Percentiles rank a stretch among this genome's conserved stretches.
These are phyloP conservation scores for Candida manassasensis DNA, from an alignment of 805 yeast species.

Conservation along the genomic window DNA sequence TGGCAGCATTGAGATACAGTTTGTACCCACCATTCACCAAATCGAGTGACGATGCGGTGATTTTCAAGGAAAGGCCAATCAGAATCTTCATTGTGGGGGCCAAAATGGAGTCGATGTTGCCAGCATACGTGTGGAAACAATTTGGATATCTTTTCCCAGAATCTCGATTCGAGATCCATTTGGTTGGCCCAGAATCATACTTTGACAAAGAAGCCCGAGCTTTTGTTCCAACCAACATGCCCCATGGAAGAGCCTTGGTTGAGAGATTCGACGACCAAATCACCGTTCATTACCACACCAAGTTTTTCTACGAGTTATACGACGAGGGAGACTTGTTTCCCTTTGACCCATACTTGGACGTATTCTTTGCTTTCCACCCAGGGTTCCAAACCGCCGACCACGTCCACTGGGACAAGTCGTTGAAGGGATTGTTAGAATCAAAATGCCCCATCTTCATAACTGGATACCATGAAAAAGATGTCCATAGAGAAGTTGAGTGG, in stretches of 20 bases:
- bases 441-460: slow-evolving; percentile 91
- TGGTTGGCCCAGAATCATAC: slow-evolving; percentile 89
- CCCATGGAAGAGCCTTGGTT: slow-evolving; percentile 57
- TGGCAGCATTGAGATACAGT: slow-evolving; percentile 89
- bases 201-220: slow-evolving; percentile 64
- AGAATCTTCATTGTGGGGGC: slow-evolving; percentile 89
- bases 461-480: slow-evolving; percentile 78
- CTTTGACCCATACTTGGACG: slow-evolving; percentile 93
- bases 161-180: slow-evolving; percentile 77
- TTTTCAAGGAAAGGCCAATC: slow-evolving; percentile 79
- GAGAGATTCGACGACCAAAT: slow-evolving; percentile 71
- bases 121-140: slow-evolving; percentile 95
- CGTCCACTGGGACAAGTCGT: slow-evolving; percentile 77
- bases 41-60: slow-evolving; percentile 44
- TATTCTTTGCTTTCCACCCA: slow-evolving; percentile 92
- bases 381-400: slow-evolving; percentile 82
- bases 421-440: slow-evolving; percentile 84
- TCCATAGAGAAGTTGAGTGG: slow-evolving; percentile 67
- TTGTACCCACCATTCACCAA: slow-evolving; percentile 61
- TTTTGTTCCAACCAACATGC: slow-evolving; percentile 51
- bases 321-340: slow-evolving; percentile 95
- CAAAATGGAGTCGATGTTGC: slow-evolving; percentile 87
- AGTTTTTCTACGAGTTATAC: slow-evolving; percentile 86
- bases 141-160: slow-evolving; percentile 80
- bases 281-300: slow-evolving; percentile 77